phyloP scores from a whole-genome alignment of 106 monocot species.

The Dactylorhiza incarnata region DNA sequence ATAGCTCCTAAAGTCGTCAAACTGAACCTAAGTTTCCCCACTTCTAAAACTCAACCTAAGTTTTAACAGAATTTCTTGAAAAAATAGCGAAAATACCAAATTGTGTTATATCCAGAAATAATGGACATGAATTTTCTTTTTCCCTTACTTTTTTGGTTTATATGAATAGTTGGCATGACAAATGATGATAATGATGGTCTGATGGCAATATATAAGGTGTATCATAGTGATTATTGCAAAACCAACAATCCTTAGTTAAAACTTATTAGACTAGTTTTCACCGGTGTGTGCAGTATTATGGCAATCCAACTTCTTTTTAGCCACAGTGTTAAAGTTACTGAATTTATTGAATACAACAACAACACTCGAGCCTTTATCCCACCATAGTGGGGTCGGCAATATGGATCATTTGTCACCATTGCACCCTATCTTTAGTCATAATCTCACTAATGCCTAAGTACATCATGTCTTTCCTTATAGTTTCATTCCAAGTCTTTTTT shows the following conservation, averaged over 20 bases:
- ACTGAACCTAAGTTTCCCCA: neutral
- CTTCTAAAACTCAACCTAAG: neutral
- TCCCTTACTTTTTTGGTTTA: too few relatives aligned
- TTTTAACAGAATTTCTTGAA: too few relatives aligned
- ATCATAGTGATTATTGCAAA: neutral
- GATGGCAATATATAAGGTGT: neutral
- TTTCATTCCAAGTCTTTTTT: too few relatives aligned
- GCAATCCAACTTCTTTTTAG: neutral
- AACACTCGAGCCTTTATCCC: too few relatives aligned
- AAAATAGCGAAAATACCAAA: neutral
- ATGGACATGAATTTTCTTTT: neutral
- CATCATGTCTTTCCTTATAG: too few relatives aligned
- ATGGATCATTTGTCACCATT: too few relatives aligned
- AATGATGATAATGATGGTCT: neutral
- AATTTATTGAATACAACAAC: neutral
- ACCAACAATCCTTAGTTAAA: neutral
- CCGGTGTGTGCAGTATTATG: neutral
- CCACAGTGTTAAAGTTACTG: neutral
- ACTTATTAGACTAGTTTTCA: neutral
- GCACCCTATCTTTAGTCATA: too few relatives aligned
- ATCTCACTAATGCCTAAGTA: too few relatives aligned
- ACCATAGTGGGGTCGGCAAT: too few relatives aligned
- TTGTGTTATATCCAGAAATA: neutral
- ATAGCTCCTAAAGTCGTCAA: neutral
- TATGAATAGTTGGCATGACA: neutral